Conservation (phyloP, 345 rosid genomes). For the Boechera stricta region DNA sequence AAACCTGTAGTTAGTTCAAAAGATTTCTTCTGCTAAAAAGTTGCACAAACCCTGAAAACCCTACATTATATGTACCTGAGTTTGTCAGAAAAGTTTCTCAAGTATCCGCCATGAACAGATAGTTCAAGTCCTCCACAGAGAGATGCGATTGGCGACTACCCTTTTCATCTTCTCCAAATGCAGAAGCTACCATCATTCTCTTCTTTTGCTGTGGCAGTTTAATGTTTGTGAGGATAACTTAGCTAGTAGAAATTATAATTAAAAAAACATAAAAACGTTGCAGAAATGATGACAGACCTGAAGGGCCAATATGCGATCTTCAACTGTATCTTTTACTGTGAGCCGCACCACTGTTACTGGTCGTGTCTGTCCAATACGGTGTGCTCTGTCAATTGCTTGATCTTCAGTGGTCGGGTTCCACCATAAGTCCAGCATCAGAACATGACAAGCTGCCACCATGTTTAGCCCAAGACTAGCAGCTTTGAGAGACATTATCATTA, state of each 20-base stretch:
- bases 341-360: slow-evolving; percentile 83
- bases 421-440: slow-evolving; percentile 89
- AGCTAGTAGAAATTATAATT: neutral
- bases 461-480: slow-evolving; percentile 97
- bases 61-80: slow-evolving; percentile 14
- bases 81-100: slow-evolving; percentile 15
- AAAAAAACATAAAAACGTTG: slow-evolving; percentile 11
- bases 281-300: slow-evolving; percentile 55
- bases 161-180: slow-evolving; percentile 87
- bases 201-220: slow-evolving; percentile 66
- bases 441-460: slow-evolving; percentile 96
- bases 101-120: slow-evolving; percentile 77
- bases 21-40: neutral
- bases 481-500: slow-evolving; percentile 95
- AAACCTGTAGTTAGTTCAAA: slow-evolving; percentile 18
- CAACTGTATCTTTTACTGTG: slow-evolving; percentile 88
- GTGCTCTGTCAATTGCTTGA: slow-evolving; percentile 98
- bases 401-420: slow-evolving; percentile 99
- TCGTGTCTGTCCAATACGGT: slow-evolving; percentile 95
- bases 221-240: slow-evolving; percentile 12
- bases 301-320: slow-evolving; percentile 89
- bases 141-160: slow-evolving; percentile 77
- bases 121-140: slow-evolving; percentile 81
- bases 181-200: slow-evolving; percentile 93
- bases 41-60: neutral